These are phyloP conservation scores for Gremmenia infestans DNA, from an alignment of 2,329 filamentous ascomycete genomes.

Conservation along the genomic window DNA sequence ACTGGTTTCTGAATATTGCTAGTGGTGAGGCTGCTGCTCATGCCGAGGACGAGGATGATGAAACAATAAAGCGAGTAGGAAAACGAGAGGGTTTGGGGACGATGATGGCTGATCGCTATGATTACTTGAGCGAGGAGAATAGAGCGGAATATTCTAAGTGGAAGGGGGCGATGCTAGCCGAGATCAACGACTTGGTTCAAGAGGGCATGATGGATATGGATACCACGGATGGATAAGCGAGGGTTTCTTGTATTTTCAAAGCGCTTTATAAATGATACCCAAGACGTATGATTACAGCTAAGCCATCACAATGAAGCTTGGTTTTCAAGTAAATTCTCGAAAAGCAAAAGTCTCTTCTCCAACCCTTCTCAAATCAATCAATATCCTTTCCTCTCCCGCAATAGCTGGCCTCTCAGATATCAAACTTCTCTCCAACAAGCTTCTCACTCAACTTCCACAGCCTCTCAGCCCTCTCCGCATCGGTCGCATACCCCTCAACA, in stretches of 20 bases:
- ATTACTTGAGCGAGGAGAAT: conserved; percentile 63
- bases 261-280: too few relatives aligned
- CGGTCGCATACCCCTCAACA: neutral
- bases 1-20: conserved; percentile 56
- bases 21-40: conserved; percentile 28
- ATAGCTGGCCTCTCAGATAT: neutral
- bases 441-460: conserved; percentile 42
- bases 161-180: conserved; percentile 55
- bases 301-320: too few relatives aligned
- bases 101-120: conserved; percentile 72
- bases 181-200: conserved; percentile 42
- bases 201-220: conserved; percentile 9
- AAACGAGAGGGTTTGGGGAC: conserved; percentile 35
- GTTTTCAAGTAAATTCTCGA: too few relatives aligned
- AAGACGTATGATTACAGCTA: too few relatives aligned
- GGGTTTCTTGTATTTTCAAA: neutral
- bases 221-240: conserved; percentile 2
- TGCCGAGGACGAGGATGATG: conserved; percentile 32
- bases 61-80: conserved; percentile 6
- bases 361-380: too few relatives aligned
- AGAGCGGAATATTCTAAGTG: conserved; percentile 57
- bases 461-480: conserved; percentile 31
- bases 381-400: too few relatives aligned
- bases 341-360: too few relatives aligned
- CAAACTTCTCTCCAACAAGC: conserved; percentile 38